Percentiles rank a stretch among this genome's conserved stretches.
phyloP scores from a whole-genome alignment of 148 eudicot species.

The Mesembryanthemum crystallinum region DNA sequence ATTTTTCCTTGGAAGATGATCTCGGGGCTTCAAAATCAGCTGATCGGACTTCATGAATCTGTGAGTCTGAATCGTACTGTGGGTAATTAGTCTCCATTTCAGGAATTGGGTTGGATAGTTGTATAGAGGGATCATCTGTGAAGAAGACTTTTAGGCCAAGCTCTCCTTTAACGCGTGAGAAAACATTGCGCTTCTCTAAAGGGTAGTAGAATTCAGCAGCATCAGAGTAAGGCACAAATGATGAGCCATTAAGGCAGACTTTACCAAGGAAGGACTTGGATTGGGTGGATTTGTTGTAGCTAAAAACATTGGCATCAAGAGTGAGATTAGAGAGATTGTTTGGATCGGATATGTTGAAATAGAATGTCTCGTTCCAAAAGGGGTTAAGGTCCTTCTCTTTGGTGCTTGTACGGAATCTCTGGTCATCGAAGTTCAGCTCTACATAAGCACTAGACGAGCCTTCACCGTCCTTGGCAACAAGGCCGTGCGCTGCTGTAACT shows the following conservation, averaged over 20 bases:
- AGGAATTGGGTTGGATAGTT: constrained; percentile 43
- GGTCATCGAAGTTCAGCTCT: constrained; percentile 75
- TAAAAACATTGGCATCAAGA: constrained; percentile 67
- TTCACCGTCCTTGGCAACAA: constrained; percentile 62
- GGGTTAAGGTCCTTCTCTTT: constrained; percentile 80
- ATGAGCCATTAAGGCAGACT: constrained; percentile 56
- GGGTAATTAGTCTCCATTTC: constrained; percentile 33
- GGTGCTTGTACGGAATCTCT: constrained; percentile 57
- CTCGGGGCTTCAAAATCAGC: constrained; percentile 18
- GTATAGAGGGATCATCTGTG: constrained; percentile 50
- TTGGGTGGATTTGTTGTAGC: constrained; percentile 24
- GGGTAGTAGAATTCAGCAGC: constrained; percentile 71
- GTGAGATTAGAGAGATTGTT: constrained; percentile 44
- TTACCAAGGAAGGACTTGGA: constrained; percentile 68
- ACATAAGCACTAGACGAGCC: constrained; percentile 72
- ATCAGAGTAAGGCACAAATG: constrained; percentile 70
- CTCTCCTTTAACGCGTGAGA: constrained; percentile 78
- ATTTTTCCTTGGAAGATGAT: constrained; percentile 28
- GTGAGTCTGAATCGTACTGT: constrained; percentile 17
- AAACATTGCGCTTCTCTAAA: constrained; percentile 56
- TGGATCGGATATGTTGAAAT: constrained; percentile 68
- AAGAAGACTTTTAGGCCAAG: constrained; percentile 74
- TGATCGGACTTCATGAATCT: constrained; percentile 22
- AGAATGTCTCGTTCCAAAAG: constrained; percentile 79
- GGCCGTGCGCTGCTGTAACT: constrained; percentile 77